Evolutionary conservation across 169 alveolate species (phyloP).

Genomic region (Theileria parva): DNA sequence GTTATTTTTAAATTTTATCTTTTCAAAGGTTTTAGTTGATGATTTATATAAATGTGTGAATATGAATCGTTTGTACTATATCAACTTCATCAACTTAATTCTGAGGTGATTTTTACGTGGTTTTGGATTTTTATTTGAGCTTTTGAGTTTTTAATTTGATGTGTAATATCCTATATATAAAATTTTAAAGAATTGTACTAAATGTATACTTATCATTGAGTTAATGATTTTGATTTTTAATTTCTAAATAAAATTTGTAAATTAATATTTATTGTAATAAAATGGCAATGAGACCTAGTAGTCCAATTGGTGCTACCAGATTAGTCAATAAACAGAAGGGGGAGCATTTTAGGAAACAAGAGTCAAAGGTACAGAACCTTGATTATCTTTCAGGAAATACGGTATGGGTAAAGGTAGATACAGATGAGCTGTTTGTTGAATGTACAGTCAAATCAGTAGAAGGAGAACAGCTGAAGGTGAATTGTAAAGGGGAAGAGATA

Average conservation of each 20-base stretch:
- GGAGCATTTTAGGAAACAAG: conserved; percentile 55
- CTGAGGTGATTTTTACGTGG: background rate
- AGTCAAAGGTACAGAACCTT: conserved; percentile 60
- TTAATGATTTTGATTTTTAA: background rate
- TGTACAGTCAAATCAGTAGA: conserved; percentile 51
- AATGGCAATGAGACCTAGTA: conserved; percentile 7
- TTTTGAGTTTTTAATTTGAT: background rate
- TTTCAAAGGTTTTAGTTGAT: background rate
- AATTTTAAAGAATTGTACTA: background rate
- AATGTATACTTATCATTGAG: background rate
- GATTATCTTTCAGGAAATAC: conserved; percentile 46
- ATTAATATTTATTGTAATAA: background rate
- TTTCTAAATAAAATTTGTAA: conserved; percentile 1
- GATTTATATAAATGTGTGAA: conserved; percentile 10
- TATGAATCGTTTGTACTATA: background rate
- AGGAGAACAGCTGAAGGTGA: conserved; percentile 36
- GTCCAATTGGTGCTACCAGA: conserved; percentile 37
- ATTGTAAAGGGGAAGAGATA: conserved; percentile 39
- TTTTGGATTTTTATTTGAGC: background rate
- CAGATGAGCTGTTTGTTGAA: conserved; percentile 58
- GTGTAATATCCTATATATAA: background rate
- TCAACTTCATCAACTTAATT: background rate
- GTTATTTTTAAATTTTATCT: background rate
- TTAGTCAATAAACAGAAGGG: conserved; percentile 32
- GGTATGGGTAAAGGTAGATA: conserved; percentile 62